Conservation (phyloP, 176 grass and related monocot genomes). For the Ananas comosus region DNA sequence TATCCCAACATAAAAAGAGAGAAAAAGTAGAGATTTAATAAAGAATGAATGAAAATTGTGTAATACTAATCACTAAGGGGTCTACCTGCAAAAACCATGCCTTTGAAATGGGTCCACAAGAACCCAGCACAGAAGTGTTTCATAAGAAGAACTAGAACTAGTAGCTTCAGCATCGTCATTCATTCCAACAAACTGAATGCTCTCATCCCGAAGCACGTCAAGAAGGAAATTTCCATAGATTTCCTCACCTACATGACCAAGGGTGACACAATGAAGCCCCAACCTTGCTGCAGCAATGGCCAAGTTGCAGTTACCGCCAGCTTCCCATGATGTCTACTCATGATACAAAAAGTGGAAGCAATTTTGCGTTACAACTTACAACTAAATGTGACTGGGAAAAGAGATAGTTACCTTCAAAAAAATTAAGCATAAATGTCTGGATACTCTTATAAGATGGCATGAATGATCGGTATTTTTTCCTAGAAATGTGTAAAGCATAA, state of each 20-base stretch:
- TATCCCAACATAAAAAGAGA: neutral
- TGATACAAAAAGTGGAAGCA: slow-evolving; percentile 3
- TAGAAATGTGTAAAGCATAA: no score
- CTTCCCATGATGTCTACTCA: slow-evolving; percentile 90
- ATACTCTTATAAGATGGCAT: neutral
- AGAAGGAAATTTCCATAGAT: slow-evolving; percentile 94
- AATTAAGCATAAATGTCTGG: neutral
- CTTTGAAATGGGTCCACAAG: slow-evolving; percentile 89
- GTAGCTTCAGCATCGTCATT: slow-evolving; percentile 41
- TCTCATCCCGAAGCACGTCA: slow-evolving; percentile 63
- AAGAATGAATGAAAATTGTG: neutral
- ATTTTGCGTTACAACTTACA: neutral
- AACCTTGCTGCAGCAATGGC: slow-evolving; percentile 77
- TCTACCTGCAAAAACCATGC: slow-evolving; percentile 92
- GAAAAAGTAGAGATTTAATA: neutral
- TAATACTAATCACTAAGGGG: neutral
- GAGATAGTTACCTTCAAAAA: neutral
- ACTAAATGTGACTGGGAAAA: neutral
- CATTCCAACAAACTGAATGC: slow-evolving; percentile 75
- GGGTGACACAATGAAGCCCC: slow-evolving; percentile 58
- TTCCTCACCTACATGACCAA: slow-evolving; percentile 89
- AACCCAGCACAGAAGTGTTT: slow-evolving; percentile 93
- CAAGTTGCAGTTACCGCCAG: slow-evolving; percentile 91
- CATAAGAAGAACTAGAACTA: slow-evolving; percentile 37
- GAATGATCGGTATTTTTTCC: neutral